These are phyloP conservation scores for Pseudocercospora fijiensis DNA, from an alignment of 2,329 filamentous ascomycete genomes.

Conservation along the genomic window DNA sequence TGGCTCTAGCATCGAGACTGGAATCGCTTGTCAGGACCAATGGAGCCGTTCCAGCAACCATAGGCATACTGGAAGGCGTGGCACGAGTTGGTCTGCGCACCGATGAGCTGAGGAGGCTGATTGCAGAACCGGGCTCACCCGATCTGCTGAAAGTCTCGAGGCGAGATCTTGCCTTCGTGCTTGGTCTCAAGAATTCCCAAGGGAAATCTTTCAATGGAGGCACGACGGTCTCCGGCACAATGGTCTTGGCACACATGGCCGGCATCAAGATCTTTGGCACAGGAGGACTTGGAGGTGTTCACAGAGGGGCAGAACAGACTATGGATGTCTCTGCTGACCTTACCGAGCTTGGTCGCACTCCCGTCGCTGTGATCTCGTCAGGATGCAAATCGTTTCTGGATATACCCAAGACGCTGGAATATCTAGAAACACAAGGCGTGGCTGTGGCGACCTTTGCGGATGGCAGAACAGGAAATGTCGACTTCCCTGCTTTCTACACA, in stretches of 20 bases:
- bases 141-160: conserved; percentile 77
- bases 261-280: conserved; percentile 94
- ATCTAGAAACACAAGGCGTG: conserved; percentile 70
- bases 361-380: conserved; percentile 82
- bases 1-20: conserved; percentile 73
- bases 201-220: conserved; percentile 76
- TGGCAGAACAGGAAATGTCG: conserved; percentile 67
- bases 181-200: conserved; percentile 67
- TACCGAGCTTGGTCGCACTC: conserved; percentile 85
- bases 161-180: conserved; percentile 78
- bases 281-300: conserved; percentile 89
- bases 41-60: conserved; percentile 84
- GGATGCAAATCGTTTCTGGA: conserved; percentile 97
- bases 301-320: conserved; percentile 78
- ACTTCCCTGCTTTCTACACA: conserved; percentile 92
- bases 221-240: conserved; percentile 90
- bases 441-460: conserved; percentile 88
- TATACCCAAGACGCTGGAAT: conserved; percentile 83
- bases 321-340: conserved; percentile 96
- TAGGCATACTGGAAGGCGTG: conserved; percentile 80
- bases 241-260: conserved; percentile 80
- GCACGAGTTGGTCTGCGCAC: conserved; percentile 74
- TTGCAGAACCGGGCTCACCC: conserved; percentile 52
- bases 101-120: conserved; percentile 70
- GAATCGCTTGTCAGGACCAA: conserved; percentile 77